Base-by-base conservation (phyloP, 1,284 basidiomycete genomes). In the Schizophyllum commune region DNA sequence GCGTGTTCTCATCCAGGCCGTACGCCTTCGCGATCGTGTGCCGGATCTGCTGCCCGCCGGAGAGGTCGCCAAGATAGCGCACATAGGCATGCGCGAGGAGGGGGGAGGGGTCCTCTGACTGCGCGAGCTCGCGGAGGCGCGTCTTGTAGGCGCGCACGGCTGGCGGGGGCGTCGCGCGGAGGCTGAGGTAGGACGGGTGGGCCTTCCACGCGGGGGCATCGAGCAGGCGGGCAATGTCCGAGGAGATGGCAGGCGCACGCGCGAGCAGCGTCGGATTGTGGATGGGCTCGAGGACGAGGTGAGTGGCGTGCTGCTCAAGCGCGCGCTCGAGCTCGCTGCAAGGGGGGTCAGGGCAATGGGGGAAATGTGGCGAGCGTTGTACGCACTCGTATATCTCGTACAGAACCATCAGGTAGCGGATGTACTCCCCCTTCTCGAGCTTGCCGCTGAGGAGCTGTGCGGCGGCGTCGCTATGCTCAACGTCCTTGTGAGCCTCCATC, bases 61-160 rank as follows among this genome's bases (percentile, higher is more conserved):
- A 88, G 34, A 94, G 78, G 72, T 94, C 92, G 61, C 91, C 92
- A n/a, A 94, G 81, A 73, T 94, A 94, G 47, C 91, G 83, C 17
- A 92, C 89, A 69, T 93, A 93, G 0, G 90, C 81, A 71, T 94
- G 91, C 0, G 91, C 86, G 15, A 94, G 80, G 21, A 94, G 80
- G 4, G 77, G 72, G 1, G 80, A 74, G 0, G 85, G 83, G 60
- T 86, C 81, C 4, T 70, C 62, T 52, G 77, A 71, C 54, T 77
- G 68, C 7, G 79, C 72, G 56, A 86, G 73, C 21, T 76, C 68
- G 51, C 81, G 69, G 51, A 85, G 75, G 54, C 80, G 79, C 19
- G 74, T 65, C 58, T 83, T 71, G 73, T 91, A 93, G 5, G 71
- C 73, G 1, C 72, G 65, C 21, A 92, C 75, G 2, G 81, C 75